These are phyloP conservation scores for Alternaria brassicae DNA, from an alignment of 2,329 filamentous ascomycete species.

Conservation along the genomic window DNA sequence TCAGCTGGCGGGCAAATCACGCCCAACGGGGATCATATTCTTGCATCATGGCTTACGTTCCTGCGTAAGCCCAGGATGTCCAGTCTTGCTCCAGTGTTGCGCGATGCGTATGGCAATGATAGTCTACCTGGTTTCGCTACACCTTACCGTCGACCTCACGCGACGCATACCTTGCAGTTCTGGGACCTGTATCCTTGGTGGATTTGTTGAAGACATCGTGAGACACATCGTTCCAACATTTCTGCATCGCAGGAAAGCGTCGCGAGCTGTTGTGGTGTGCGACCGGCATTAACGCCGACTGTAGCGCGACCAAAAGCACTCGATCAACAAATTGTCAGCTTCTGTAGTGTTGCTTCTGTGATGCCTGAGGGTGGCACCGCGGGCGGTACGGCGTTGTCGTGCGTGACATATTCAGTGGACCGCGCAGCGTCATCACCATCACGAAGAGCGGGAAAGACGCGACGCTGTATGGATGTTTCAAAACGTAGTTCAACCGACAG, in stretches of 20 bases:
- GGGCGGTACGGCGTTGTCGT: slow-evolving; percentile 37
- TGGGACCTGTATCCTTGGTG: slow-evolving; percentile 12
- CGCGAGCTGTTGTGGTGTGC: slow-evolving; percentile 23
- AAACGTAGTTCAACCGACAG: slow-evolving; percentile 42
- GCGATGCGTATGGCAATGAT: slow-evolving; percentile 25
- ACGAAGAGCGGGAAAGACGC: slow-evolving; percentile 26
- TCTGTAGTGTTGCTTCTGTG: slow-evolving; percentile 26
- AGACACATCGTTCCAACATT: slow-evolving; percentile 20
- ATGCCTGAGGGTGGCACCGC: slow-evolving; percentile 38
- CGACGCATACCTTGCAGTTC: slow-evolving; percentile 22
- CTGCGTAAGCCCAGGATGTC: slow-evolving; percentile 36
- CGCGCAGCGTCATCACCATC: slow-evolving; percentile 33
- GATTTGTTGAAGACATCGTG: slow-evolving; percentile 14
- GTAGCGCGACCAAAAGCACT: slow-evolving; percentile 29
- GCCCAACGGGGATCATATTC: slow-evolving; percentile 28
- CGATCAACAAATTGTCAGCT: slow-evolving; percentile 20
- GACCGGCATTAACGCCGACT: slow-evolving; percentile 21
- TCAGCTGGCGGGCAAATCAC: slow-evolving; percentile 44
- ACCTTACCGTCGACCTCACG: slow-evolving; percentile 9
- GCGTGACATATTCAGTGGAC: slow-evolving; percentile 29
- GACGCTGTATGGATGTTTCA: slow-evolving; percentile 43
- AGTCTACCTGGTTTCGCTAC: slow-evolving; percentile 20
- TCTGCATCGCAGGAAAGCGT: slow-evolving; percentile 17
- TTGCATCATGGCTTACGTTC: slow-evolving; percentile 39
- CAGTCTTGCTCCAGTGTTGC: slow-evolving; percentile 26